Evolutionary conservation across 1,284 basidiomycete species (phyloP), one percentile per base, ranked within the genome.

Genomic region (Marasmius oreades): DNA sequence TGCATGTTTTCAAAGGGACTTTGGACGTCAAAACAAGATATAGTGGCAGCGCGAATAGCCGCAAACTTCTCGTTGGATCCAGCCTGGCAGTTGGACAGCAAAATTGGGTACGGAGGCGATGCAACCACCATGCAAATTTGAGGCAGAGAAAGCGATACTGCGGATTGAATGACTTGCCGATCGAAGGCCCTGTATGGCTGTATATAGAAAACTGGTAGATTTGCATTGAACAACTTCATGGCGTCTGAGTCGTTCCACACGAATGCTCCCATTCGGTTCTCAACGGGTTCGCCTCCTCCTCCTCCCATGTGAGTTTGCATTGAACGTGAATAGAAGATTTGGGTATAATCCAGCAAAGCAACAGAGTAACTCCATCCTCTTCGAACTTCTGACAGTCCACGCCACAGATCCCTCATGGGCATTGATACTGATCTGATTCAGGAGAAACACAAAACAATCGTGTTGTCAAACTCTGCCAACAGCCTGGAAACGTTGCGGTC

Each of bases 221-320:
- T 44, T 23, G 26, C 31, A 14, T 22, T 16, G 26, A 20, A 48
- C 10, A 48, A 7, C 1, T 34, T 5, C 11, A 33, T 5, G 5
- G 52, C 52, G 20, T 53, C 26, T 8, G 10, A n/a, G 26, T 53
- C 52, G 22, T 44, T 46, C 42, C 39, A 53, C 12, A 53, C 42
- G n/a, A 45, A 53, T 5, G 42, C 39, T 2, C 52, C 52, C 52
- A 53, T 53, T 4, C 44, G 11, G 23, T 20, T 5, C 1, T 5
- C 20, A 24, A 24, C 20, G 46, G 22, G n/a, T 26, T 23, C n/a
- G 20, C 1, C n/a, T 10, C 2, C 10, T 16, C 4, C 3, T 16
- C 20, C n/a, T 20, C 28, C 10, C 1, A n/a, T 24, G 7, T 20
- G 2, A 22, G 5, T 23, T 23, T n/a, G 39, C n/a, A n/a, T n/a